Evolutionary conservation across 139 green algal species (phyloP).

Genomic region (Zygnema cylindricum): DNA sequence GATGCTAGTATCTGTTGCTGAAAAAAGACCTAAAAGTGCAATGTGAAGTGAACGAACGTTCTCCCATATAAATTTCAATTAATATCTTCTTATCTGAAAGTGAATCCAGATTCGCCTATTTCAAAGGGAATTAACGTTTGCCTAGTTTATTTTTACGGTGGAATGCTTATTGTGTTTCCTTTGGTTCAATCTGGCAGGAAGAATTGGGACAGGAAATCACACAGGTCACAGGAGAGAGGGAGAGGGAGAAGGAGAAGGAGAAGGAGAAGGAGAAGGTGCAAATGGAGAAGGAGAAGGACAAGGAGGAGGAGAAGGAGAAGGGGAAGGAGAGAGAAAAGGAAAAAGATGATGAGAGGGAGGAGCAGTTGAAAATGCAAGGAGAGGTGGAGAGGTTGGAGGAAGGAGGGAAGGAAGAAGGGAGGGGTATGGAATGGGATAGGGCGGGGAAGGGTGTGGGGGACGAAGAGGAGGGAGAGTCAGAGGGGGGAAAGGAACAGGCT

Average conservation of each 20-base stretch:
- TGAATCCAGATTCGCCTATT: background rate
- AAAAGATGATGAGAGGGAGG: too few species aligned
- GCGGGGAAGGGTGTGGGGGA: too few species aligned
- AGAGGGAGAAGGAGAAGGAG: conserved; percentile 1
- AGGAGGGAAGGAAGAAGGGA: too few species aligned
- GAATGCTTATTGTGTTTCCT: background rate
- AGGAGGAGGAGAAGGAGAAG: background rate
- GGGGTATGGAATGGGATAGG: too few species aligned
- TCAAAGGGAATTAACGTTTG: background rate
- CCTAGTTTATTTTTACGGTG: background rate
- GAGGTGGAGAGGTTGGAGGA: too few species aligned
- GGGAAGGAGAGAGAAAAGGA: background rate
- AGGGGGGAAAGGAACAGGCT: too few species aligned
- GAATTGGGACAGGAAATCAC: background rate
- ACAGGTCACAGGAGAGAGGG: background rate
- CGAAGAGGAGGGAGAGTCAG: too few species aligned
- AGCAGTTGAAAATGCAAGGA: too few species aligned
- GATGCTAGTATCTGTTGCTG: too few species aligned
- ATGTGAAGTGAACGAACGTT: too few species aligned
- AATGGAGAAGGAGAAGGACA: background rate
- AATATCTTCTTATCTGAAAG: background rate
- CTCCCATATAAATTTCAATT: too few species aligned
- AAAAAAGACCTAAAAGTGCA: too few species aligned
- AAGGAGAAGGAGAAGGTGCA: background rate
- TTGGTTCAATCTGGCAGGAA: background rate